Conservation (phyloP, 495 filamentous ascomycete species). For the Neurospora sp. region DNA sequence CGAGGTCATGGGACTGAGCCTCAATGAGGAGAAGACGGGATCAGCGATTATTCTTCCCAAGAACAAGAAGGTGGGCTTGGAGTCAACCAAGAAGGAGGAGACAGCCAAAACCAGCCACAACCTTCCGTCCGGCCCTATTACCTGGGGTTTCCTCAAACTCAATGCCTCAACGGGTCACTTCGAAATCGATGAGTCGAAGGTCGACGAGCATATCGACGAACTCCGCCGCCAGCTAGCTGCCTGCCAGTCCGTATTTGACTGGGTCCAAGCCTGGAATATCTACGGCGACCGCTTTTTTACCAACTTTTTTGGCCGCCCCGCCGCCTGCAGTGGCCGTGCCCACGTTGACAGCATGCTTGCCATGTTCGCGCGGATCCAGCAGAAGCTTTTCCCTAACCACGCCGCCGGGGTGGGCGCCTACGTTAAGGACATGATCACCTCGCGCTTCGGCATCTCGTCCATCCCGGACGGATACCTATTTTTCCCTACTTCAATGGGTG, state of each 20-base stretch:
- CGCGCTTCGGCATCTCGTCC: constrained; percentile 38
- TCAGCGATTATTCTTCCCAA: constrained; percentile 28
- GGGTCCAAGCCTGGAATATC: constrained; percentile 56
- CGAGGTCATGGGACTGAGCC: constrained; percentile 44
- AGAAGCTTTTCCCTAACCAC: constrained; percentile 29
- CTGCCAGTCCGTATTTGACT: constrained; percentile 47
- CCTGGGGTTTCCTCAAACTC: constrained; percentile 55
- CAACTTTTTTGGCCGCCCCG: constrained; percentile 54
- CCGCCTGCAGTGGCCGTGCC: constrained; percentile 49
- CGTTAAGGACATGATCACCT: constrained; percentile 41
- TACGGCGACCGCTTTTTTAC: constrained; percentile 56
- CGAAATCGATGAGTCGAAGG: constrained; percentile 49
- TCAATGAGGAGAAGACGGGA: constrained; percentile 55
- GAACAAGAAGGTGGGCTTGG: neutral
- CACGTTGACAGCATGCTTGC: constrained; percentile 57
- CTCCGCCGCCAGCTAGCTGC: constrained; percentile 45
- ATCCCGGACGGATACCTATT: constrained; percentile 60
- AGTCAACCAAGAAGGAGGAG: neutral
- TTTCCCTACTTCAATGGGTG: constrained; percentile 40
- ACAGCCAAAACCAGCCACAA: neutral
- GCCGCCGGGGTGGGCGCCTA: constrained; percentile 14
- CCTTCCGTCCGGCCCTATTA: constrained; percentile 47
- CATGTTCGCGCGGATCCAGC: constrained; percentile 50
- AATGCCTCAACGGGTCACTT: constrained; percentile 45
- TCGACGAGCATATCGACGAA: constrained; percentile 52